These are phyloP conservation scores for Trametes pubescens DNA, from an alignment of 1,284 basidiomycete genomes.

Conservation along the genomic window DNA sequence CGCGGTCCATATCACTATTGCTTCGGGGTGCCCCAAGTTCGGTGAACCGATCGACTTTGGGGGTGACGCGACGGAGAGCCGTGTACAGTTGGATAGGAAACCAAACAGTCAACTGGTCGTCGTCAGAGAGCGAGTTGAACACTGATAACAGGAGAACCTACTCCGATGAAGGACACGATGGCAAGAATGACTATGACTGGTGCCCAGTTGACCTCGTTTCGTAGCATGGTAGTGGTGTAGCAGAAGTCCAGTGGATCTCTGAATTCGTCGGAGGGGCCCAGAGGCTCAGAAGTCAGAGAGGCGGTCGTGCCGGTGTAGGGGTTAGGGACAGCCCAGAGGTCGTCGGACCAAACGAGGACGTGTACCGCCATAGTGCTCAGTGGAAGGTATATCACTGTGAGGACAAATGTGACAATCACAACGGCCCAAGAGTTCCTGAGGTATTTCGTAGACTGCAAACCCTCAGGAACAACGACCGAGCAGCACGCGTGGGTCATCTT, in stretches of 20 bases:
- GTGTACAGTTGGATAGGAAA: slow-evolving; percentile 72
- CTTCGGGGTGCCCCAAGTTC: slow-evolving; percentile 73
- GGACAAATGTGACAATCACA: slow-evolving; percentile 65
- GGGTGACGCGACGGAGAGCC: slow-evolving; percentile 66
- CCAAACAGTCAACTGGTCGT: slow-evolving; percentile 70
- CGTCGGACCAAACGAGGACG: slow-evolving; percentile 76
- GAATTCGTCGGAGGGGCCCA: slow-evolving; percentile 65
- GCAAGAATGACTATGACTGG: slow-evolving; percentile 70
- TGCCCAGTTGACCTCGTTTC: slow-evolving; percentile 77
- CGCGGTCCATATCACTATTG: slow-evolving; percentile 68
- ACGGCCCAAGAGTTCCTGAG: slow-evolving; percentile 58
- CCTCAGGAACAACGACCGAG: slow-evolving; percentile 60
- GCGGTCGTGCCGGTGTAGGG: slow-evolving; percentile 68
- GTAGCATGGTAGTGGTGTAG: slow-evolving; percentile 78
- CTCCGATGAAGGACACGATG: slow-evolving; percentile 58
- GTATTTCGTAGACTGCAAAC: slow-evolving; percentile 55
- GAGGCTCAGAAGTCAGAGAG: slow-evolving; percentile 55
- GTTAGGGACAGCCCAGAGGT: slow-evolving; percentile 76
- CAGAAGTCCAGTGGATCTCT: slow-evolving; percentile 79
- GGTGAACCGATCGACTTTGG: slow-evolving; percentile 73
- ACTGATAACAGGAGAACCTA: slow-evolving; percentile 44
- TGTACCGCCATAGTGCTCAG: slow-evolving; percentile 77
- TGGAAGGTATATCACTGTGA: slow-evolving; percentile 74
- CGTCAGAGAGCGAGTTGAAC: background rate
- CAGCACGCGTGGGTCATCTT: slow-evolving; percentile 57